Percentiles rank a stretch among this genome's conserved stretches.
Conservation (phyloP, 2,329 filamentous ascomycete species). For the Colletotrichum sp. region DNA sequence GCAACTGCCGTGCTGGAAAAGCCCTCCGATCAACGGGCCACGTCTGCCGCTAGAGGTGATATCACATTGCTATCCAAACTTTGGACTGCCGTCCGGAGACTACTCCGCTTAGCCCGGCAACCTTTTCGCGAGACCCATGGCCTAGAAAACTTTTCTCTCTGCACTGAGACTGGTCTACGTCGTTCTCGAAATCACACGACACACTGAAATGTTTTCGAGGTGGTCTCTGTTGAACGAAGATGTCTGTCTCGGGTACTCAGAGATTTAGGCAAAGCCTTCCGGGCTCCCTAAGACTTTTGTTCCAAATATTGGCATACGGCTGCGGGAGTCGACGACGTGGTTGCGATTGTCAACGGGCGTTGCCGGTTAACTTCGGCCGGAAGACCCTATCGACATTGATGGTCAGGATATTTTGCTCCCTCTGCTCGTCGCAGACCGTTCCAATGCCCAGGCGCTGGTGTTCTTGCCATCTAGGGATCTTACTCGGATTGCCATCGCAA, state of each 20-base stretch:
- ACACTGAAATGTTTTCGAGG: not conserved
- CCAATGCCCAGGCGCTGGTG: not conserved
- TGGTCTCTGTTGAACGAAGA: not conserved
- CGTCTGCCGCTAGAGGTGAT: not conserved
- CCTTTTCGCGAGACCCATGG: not conserved
- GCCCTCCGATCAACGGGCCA: not conserved
- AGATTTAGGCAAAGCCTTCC: not conserved
- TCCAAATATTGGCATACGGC: not conserved
- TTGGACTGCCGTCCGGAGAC: not conserved
- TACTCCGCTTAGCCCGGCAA: not conserved
- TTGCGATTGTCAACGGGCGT: not conserved
- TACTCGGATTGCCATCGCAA: not conserved
- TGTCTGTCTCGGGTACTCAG: fast-evolving
- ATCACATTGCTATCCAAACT: not conserved
- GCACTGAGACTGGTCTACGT: not conserved
- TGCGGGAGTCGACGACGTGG: not conserved
- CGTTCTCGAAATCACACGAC: not conserved
- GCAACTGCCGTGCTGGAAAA: not conserved
- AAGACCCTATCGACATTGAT: not conserved
- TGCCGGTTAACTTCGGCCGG: not conserved
- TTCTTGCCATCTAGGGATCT: not conserved
- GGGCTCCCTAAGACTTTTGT: not conserved
- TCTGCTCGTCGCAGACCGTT: not conserved
- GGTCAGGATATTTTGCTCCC: not conserved
- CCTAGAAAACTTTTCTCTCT: not conserved